Base-by-base conservation (phyloP, 1,284 basidiomycete species). In the Ustilago loliicola region DNA sequence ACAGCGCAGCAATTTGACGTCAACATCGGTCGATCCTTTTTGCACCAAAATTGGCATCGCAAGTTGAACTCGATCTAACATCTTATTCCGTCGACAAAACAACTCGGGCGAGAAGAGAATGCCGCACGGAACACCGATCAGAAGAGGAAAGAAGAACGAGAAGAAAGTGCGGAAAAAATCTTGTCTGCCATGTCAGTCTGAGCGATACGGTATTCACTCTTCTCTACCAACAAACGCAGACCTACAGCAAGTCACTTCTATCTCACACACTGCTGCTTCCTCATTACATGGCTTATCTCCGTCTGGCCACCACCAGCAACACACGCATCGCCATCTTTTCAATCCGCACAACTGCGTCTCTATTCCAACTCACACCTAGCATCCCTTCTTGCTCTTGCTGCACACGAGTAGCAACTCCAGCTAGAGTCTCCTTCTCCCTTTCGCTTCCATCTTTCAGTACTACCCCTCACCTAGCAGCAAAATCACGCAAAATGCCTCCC, bases 401-500 rank as follows among this genome's bases (percentile, higher is more conserved):
- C 40, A 48, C 51, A 30, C 23, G 45, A 58, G 48, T 29, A 50
- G n/a, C 40, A 38, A 52, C 36, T 45, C 54, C 29, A 30, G 58
- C 47, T 30, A 36, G 51, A 32, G 55, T 8, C 23, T n/a, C 63
- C 17, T 34, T 17, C 19, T 34, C 19, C 17, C 38, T 40, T 19
- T 40, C 38, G 38, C 38, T 56, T 36, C 66, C 61, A 55, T 11
- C 54, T 50, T 72, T 79, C 42, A 66, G 56, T 61, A 65, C 63
- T 21, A 68, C 74, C 38, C n/a, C 61, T 27, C 23, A 8, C 32
- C n/a, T 60, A 34, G 34, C 30, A 56, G 77, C 65, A 58, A 80
- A 71, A 71, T 65, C 67, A 72, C 58, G 60, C 48, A 85, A 72
- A 55, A 85, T 85, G 83, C 77, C 83, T 38, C 85, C 85, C 60